A percentile compares a stretch with the other conserved stretches of the same genome.
These are phyloP conservation scores for Tylopilus sp. DNA, from an alignment of 768 basidiomycete species.

Conservation along the genomic window DNA sequence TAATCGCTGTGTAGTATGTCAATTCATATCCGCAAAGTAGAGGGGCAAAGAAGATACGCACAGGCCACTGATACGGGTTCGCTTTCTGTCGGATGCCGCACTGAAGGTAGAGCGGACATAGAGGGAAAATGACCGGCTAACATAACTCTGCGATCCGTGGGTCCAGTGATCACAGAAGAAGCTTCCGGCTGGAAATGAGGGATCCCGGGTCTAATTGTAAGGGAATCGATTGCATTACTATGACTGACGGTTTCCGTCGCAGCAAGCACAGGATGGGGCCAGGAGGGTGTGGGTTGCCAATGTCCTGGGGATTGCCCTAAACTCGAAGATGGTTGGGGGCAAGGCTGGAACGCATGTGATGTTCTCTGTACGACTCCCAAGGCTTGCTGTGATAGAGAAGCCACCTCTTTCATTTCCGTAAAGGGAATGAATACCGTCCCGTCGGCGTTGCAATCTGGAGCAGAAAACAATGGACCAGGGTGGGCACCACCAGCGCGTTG, in stretches of 20 bases:
- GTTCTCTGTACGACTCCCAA: neutral
- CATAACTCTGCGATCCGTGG: neutral
- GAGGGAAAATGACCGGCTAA: neutral
- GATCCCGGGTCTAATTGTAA: neutral
- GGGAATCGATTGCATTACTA: neutral
- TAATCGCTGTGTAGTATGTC: constrained; percentile 8
- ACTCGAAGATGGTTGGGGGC: neutral
- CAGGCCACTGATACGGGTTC: constrained; percentile 8
- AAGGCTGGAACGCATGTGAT: neutral
- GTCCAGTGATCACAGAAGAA: neutral
- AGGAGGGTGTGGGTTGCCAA: constrained; percentile 1
- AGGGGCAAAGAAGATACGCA: constrained; percentile 7
- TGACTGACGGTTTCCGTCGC: neutral
- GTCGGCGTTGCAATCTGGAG: neutral
- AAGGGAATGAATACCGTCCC: neutral
- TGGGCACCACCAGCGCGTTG: neutral
- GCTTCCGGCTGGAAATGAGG: neutral
- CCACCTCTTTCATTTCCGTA: neutral
- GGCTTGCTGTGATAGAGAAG: neutral
- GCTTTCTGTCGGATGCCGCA: neutral
- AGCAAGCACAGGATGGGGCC: constrained; percentile 2
- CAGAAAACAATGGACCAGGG: neutral
- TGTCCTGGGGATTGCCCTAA: neutral
- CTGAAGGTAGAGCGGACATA: neutral
- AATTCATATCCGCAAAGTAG: neutral